A percentile compares a stretch with the other conserved stretches of the same genome.
Evolutionary conservation across 805 yeast genomes (phyloP).

Genomic region (Ogataea polymorpha): DNA sequence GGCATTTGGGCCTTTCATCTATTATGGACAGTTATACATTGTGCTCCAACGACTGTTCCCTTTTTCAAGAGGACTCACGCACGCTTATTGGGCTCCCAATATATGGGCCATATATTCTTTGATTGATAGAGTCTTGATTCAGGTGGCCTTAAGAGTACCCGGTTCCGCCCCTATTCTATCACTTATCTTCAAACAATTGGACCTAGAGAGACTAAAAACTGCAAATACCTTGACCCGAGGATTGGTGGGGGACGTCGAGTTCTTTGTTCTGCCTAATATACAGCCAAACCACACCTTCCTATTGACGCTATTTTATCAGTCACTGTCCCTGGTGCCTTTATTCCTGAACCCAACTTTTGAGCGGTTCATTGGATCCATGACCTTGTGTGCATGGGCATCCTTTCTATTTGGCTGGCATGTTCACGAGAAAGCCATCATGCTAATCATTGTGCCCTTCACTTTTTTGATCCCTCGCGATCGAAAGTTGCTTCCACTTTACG

Average conservation of each 20-base stretch:
- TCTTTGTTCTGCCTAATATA: conserved; percentile 76
- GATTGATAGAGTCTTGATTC: conserved; percentile 64
- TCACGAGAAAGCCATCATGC: conserved; percentile 94
- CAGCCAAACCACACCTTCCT: conserved; percentile 74
- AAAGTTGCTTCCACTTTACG: conserved; percentile 67
- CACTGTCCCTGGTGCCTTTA: conserved; percentile 70
- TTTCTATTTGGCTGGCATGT: conserved; percentile 98
- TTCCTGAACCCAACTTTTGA: conserved; percentile 69
- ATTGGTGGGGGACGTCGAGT: conserved; percentile 85
- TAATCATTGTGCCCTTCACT: conserved; percentile 84
- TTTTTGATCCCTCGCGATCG: conserved; percentile 71
- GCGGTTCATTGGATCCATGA: conserved; percentile 78
- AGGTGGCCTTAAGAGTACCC: conserved; percentile 38
- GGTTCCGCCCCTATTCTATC: conserved; percentile 43
- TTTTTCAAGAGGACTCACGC: conserved; percentile 90
- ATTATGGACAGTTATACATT: conserved; percentile 58
- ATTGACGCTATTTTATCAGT: conserved; percentile 80
- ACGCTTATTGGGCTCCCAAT: conserved; percentile 99
- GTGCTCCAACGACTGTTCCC: conserved; percentile 78
- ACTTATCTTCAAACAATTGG: conserved; percentile 9
- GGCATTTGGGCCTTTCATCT: conserved; percentile 79
- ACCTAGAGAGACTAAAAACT: conserved; percentile 19
- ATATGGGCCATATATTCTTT: conserved; percentile 94
- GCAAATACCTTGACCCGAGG: conserved; percentile 60
- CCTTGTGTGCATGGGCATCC: conserved; percentile 87